phyloP scores from a whole-genome alignment of 1,284 basidiomycete genomes.

The Apiotrichum veenhuisii region DNA sequence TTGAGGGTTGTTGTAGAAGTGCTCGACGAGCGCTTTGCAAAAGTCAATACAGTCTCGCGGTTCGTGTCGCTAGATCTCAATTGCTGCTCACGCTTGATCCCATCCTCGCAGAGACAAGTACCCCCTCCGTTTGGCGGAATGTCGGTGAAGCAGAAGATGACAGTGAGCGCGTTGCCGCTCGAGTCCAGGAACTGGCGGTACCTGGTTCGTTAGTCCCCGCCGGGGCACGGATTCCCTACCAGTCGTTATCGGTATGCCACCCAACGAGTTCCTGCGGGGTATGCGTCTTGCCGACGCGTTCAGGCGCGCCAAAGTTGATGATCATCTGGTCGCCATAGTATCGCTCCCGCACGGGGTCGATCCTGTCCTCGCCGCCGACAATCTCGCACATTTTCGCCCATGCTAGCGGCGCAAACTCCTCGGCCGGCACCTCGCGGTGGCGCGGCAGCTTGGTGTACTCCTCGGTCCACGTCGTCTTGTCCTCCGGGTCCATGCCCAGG shows the following conservation, averaged over 20 bases:
- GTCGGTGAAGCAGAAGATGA: slow-evolving; percentile 36
- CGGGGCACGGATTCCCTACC: slow-evolving; percentile 13
- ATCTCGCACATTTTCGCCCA: slow-evolving; percentile 36
- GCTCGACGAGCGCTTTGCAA: slow-evolving; percentile 25
- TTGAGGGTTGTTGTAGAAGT: slow-evolving; percentile 28
- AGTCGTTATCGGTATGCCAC: slow-evolving; percentile 38
- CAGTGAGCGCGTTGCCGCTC: slow-evolving; percentile 30
- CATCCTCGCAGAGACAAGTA: slow-evolving; percentile 28
- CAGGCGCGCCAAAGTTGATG: slow-evolving; percentile 30
- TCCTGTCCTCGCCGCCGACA: slow-evolving; percentile 32
- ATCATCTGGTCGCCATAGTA: slow-evolving; percentile 39
- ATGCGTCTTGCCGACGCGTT: slow-evolving; percentile 9
- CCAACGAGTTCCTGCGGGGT: slow-evolving; percentile 12
- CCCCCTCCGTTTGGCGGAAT: slow-evolving; percentile 26
- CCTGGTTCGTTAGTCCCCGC: slow-evolving; percentile 1
- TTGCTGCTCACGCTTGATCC: slow-evolving; percentile 22
- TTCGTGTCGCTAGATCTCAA: background rate
- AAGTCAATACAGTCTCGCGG: too few relatives aligned
- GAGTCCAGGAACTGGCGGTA: slow-evolving; percentile 36
- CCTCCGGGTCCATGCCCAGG: slow-evolving; percentile 33
- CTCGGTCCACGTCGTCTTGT: slow-evolving; percentile 39
- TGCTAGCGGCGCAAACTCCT: slow-evolving; percentile 30
- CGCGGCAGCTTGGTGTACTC: slow-evolving; percentile 35
- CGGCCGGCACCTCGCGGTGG: slow-evolving; percentile 26
- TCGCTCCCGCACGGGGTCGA: slow-evolving; percentile 30